Evolutionary conservation across 1,139 yeast genomes (phyloP).

Genomic region (Geotrichum fermentans): DNA sequence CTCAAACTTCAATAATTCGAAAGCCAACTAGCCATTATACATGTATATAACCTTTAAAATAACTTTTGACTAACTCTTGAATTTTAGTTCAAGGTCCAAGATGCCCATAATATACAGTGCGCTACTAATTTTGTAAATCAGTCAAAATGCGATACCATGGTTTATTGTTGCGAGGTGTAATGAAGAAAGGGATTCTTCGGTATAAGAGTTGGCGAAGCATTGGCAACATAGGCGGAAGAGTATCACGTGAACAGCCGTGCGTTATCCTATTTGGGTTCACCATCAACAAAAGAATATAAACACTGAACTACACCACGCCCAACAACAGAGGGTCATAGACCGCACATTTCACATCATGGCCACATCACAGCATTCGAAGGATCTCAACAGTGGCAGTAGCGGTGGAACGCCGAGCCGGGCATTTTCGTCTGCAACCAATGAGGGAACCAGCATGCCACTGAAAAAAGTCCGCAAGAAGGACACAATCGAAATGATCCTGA

Average conservation of each 20-base stretch:
- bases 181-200: too few relatives aligned
- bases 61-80: too few relatives aligned
- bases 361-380: background rate
- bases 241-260: conserved; percentile 6
- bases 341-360: background rate
- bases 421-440: background rate
- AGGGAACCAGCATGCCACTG: conserved; percentile 9
- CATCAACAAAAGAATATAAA: conserved; percentile 2
- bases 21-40: background rate
- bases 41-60: background rate
- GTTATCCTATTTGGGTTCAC: background rate
- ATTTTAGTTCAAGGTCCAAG: too few relatives aligned
- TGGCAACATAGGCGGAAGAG: too few relatives aligned
- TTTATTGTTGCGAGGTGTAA: too few relatives aligned
- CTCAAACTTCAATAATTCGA: conserved; percentile 11
- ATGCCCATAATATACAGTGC: too few relatives aligned
- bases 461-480: conserved; percentile 42
- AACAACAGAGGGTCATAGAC: background rate
- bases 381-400: background rate
- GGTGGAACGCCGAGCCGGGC: background rate
- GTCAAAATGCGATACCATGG: too few relatives aligned
- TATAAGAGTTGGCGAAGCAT: too few relatives aligned
- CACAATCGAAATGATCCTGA: conserved; percentile 59
- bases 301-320: background rate
- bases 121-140: too few relatives aligned